Conservation (phyloP, 2,329 filamentous ascomycete genomes). For the Acarospora socialis region DNA sequence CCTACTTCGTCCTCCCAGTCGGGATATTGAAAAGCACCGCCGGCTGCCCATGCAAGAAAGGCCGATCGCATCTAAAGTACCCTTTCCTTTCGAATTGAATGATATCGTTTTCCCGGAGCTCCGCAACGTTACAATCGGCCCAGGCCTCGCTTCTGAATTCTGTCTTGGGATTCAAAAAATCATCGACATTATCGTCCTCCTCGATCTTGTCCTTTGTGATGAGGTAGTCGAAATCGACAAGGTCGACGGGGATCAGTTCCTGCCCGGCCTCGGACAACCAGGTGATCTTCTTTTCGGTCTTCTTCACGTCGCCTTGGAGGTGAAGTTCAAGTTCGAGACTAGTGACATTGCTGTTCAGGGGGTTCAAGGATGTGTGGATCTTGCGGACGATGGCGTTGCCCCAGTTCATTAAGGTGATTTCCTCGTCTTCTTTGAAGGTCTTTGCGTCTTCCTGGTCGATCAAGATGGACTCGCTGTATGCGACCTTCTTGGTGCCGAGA, state of each 20-base stretch:
- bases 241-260: constrained; percentile 64
- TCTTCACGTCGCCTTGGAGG: constrained; percentile 83
- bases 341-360: constrained; percentile 43
- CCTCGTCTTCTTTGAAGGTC: constrained; percentile 68
- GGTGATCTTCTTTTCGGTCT: constrained; percentile 91
- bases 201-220: constrained; percentile 91
- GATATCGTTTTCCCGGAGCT: constrained; percentile 74
- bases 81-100: constrained; percentile 92
- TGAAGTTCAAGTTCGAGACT: constrained; percentile 72
- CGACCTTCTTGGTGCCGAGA: constrained; percentile 73
- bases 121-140: constrained; percentile 66
- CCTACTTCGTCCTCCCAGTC: constrained; percentile 48
- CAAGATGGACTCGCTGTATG: constrained; percentile 59
- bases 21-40: constrained; percentile 57
- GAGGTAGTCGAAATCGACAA: constrained; percentile 90
- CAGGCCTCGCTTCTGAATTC: constrained; percentile 59
- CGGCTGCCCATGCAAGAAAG: constrained; percentile 42
- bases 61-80: constrained; percentile 70
- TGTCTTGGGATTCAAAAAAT: constrained; percentile 65
- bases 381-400: constrained; percentile 72
- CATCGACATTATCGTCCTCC: constrained; percentile 72
- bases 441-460: constrained; percentile 79
- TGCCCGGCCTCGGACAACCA: constrained; percentile 71
- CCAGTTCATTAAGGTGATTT: constrained; percentile 95
- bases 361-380: constrained; percentile 39